Conservation (phyloP, 257 asterid species). For the Marsdenia floribunda region DNA sequence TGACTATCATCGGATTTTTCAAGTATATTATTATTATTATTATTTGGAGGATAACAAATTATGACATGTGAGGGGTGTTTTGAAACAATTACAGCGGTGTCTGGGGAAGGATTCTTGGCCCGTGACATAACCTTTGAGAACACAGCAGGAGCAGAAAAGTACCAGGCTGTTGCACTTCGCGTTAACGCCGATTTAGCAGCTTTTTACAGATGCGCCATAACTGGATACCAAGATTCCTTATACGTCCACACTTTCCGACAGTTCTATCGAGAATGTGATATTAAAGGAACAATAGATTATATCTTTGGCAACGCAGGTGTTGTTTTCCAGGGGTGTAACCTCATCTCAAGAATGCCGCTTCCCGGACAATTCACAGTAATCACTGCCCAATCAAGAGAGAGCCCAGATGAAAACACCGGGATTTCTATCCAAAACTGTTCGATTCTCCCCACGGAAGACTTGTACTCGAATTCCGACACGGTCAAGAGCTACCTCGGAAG, state of each 20-base stretch:
- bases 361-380: conserved; percentile 59
- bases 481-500: conserved; percentile 72
- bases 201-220: conserved; percentile 50
- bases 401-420: conserved; percentile 56
- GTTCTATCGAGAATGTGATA: conserved; percentile 79
- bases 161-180: conserved; percentile 90
- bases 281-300: conserved; percentile 81
- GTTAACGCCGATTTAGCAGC: conserved; percentile 67
- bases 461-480: conserved; percentile 26
- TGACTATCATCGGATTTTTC: too few relatives aligned
- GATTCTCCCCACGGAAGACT: conserved; percentile 50
- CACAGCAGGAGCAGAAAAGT: conserved; percentile 73
- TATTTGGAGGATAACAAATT: background rate
- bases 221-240: conserved; percentile 73
- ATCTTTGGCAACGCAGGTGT: conserved; percentile 87
- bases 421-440: conserved; percentile 77
- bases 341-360: conserved; percentile 64
- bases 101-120: conserved; percentile 79
- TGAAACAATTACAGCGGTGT: conserved; percentile 49
- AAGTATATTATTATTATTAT: too few relatives aligned
- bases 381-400: conserved; percentile 65
- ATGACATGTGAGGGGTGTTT: background rate
- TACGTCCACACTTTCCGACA: conserved; percentile 78
- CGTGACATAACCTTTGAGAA: conserved; percentile 75
- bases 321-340: conserved; percentile 68